A percentile compares a stretch with the other conserved stretches of the same genome.
phyloP scores from a whole-genome alignment of 179 eudicot species.

The Vitellaria paradoxa region DNA sequence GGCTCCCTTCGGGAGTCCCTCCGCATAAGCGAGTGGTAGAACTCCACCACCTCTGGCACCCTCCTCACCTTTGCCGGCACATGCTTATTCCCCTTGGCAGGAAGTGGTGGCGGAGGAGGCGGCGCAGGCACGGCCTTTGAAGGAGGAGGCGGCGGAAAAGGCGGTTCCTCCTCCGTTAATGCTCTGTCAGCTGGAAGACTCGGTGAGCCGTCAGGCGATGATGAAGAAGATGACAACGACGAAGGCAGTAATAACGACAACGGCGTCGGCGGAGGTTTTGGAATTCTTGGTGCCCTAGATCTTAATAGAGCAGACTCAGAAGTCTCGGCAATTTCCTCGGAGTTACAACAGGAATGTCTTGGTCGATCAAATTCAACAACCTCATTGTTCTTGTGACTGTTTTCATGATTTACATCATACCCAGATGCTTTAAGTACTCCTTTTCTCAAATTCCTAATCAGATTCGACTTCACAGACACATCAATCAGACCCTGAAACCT shows the following conservation, averaged over 20 bases:
- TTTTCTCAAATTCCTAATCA: slow-evolving; percentile 44
- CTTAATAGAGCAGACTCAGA: slow-evolving; percentile 30
- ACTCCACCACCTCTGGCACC: slow-evolving; percentile 85
- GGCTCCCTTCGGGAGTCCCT: slow-evolving; percentile 68
- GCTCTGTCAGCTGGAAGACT: slow-evolving; percentile 26
- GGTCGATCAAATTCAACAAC: neutral
- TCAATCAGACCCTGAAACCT: slow-evolving; percentile 56
- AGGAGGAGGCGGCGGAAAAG: neutral
- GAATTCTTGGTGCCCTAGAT: slow-evolving; percentile 72
- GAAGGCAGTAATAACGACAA: slow-evolving; percentile 23
- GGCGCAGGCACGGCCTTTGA: slow-evolving; percentile 10
- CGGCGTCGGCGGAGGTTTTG: slow-evolving; percentile 86
- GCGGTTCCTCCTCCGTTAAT: slow-evolving; percentile 15
- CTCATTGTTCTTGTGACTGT: slow-evolving; percentile 4
- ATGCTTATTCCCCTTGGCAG: slow-evolving; percentile 29
- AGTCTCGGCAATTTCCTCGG: slow-evolving; percentile 37
- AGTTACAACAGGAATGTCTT: slow-evolving; percentile 10
- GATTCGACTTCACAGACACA: slow-evolving; percentile 39
- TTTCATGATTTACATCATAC: neutral
- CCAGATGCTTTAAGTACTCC: slow-evolving; percentile 13
- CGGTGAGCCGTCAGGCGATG: slow-evolving; percentile 28
- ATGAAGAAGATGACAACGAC: slow-evolving; percentile 22
- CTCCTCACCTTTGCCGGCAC: slow-evolving; percentile 56
- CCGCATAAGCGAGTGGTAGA: slow-evolving; percentile 77
- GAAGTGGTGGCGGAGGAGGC: slow-evolving; percentile 44